These are phyloP conservation scores for Boletus sp. DNA, from an alignment of 768 basidiomycete species.

Conservation along the genomic window DNA sequence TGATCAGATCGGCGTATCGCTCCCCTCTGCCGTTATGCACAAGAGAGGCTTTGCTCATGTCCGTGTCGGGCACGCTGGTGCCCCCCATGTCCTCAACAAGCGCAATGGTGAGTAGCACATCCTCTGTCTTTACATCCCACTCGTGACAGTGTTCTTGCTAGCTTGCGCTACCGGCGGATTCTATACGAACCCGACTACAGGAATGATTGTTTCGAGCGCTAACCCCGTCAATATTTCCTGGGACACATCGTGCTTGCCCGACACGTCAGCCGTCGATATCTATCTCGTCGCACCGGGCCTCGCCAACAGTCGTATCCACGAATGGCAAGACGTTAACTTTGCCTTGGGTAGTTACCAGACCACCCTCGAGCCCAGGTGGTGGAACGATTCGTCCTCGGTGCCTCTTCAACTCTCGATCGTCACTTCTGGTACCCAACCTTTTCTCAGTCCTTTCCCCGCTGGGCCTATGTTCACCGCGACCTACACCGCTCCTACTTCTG, in stretches of 20 bases:
- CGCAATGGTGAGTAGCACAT: slow-evolving; percentile 22
- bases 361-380: slow-evolving; percentile 62
- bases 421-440: slow-evolving; percentile 44
- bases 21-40: slow-evolving; percentile 18
- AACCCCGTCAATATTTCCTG: slow-evolving; percentile 57
- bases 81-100: slow-evolving; percentile 16
- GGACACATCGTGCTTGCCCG: slow-evolving; percentile 56
- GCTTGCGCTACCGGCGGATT: slow-evolving; percentile 59
- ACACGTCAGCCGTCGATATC: slow-evolving; percentile 55
- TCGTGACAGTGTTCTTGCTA: slow-evolving; percentile 17
- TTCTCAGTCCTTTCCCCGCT: slow-evolving; percentile 52
- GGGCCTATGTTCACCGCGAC: slow-evolving; percentile 71
- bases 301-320: slow-evolving; percentile 44
- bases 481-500: slow-evolving; percentile 43
- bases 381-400: slow-evolving; percentile 52
- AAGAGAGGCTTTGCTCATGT: slow-evolving; percentile 29
- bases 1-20: slow-evolving; percentile 5
- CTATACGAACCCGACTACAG: slow-evolving; percentile 53
- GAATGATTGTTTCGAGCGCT: slow-evolving; percentile 43
- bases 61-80: slow-evolving; percentile 25
- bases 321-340: slow-evolving; percentile 54
- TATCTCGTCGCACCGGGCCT: slow-evolving; percentile 56
- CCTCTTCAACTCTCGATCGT: slow-evolving; percentile 62
- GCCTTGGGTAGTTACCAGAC: slow-evolving; percentile 47
- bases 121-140: neutral